Percentiles rank a stretch among this genome's conserved stretches.
Conservation (phyloP, 2,329 filamentous ascomycete species). For the Fusarium tanahbumbuense region DNA sequence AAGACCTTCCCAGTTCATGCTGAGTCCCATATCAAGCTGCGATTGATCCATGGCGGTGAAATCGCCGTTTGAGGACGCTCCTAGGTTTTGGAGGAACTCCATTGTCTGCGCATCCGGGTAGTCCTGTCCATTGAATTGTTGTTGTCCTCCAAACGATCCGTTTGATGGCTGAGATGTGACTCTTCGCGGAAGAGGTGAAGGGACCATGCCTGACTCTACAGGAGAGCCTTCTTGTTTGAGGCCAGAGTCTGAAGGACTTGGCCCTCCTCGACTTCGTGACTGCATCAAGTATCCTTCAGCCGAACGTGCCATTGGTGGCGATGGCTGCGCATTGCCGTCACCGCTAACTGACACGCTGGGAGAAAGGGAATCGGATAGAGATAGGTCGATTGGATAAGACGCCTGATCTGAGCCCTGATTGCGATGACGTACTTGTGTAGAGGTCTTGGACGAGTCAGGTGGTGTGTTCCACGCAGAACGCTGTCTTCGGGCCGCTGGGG, state of each 20-base stretch:
- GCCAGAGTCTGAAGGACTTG: conserved; percentile 48
- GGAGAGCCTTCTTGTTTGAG: conserved; percentile 49
- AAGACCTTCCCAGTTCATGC: conserved; percentile 72
- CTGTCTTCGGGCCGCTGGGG: conserved; percentile 44
- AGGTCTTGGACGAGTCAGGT: conserved; percentile 43
- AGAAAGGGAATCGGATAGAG: conserved; percentile 55
- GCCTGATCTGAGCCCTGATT: conserved; percentile 49
- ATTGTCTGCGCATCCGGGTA: conserved; percentile 64
- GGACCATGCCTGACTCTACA: conserved; percentile 58
- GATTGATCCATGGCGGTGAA: conserved; percentile 55
- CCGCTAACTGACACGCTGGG: conserved; percentile 54
- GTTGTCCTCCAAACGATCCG: conserved; percentile 49
- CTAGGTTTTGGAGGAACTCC: conserved; percentile 65
- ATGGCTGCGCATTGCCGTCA: conserved; percentile 52
- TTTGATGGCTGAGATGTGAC: conserved; percentile 51
- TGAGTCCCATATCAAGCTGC: conserved; percentile 73
- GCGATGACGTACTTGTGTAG: conserved; percentile 43
- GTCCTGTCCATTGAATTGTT: conserved; percentile 53
- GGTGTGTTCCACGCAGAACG: conserved; percentile 49
- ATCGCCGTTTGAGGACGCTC: conserved; percentile 48
- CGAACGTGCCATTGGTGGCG: conserved; percentile 54
- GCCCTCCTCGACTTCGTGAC: conserved; percentile 44
- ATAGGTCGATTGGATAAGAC: conserved; percentile 52
- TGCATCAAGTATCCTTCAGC: conserved; percentile 50
- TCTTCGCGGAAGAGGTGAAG: conserved; percentile 57